phyloP scores from a whole-genome alignment of 176 grass and related monocot species.

The Pharus latifolius region DNA sequence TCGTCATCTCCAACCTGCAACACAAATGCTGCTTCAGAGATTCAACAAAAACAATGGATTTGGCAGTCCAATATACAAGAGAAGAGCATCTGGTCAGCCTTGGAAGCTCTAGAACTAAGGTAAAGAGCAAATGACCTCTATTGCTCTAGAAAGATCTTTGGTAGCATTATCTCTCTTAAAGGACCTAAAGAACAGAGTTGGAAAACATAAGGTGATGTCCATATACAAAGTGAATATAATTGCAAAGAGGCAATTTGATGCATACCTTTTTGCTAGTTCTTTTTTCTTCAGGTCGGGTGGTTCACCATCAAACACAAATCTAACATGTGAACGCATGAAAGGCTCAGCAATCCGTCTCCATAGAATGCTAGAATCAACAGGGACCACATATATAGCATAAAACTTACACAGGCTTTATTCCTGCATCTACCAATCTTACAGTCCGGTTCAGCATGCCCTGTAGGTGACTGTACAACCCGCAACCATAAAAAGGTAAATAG shows the following conservation, averaged over 20 bases:
- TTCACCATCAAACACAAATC: conserved; percentile 94
- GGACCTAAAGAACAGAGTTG: conserved; percentile 40
- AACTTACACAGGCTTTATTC: conserved; percentile 92
- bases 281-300: conserved; percentile 88
- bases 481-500: not conserved
- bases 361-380: conserved; percentile 10
- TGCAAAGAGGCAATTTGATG: not conserved
- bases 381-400: conserved; percentile 1
- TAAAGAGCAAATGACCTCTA: conserved; percentile 49
- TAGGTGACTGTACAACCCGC: conserved; percentile 52
- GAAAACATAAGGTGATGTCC: not conserved
- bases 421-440: conserved; percentile 74
- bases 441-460: conserved; percentile 86
- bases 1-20: conserved; percentile 72
- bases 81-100: not conserved
- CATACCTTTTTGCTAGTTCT: conserved; percentile 69
- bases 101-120: not conserved
- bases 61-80: not conserved
- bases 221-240: not conserved
- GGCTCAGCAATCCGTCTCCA: not conserved
- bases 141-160: conserved; percentile 53
- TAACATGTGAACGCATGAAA: conserved; percentile 17
- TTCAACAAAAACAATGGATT: not conserved
- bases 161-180: conserved; percentile 62
- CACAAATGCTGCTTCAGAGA: conserved; percentile 18